Base-by-base conservation (phyloP, 805 yeast genomes). In the Teunomyces panamensis region DNA sequence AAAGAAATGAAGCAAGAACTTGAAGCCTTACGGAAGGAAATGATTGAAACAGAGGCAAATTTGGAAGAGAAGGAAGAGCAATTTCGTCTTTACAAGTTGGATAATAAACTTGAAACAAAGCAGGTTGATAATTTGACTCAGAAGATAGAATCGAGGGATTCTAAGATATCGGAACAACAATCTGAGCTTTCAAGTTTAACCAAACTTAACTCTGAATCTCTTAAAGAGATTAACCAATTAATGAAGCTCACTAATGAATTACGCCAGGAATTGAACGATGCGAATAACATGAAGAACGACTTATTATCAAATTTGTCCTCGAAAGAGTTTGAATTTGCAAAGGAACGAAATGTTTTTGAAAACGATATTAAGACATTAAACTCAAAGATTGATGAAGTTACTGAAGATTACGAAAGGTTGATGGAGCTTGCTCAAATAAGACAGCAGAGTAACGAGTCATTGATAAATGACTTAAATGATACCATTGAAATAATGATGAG, bases 281-380 rank as follows among this genome's bases (percentile, higher is more conserved):
- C 58, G 5, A 37, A 16, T n/a, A 51, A 54, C 4, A 74, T 82
- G 73, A 86, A 85, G 58, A 71, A 75, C 28, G 90, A 86, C 54
- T 64, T 88, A 17, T 62, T 84, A 10, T 87, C 84, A 14, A 86
- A 85, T 56, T 75, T 87, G 81, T 68, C 85, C 0, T 76, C 83
- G 29, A 78, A 85, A 52, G 90, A 86, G 54, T 59, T 59, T 9
- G 90, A 84, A 43, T 77, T 78, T 52, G 65, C 72, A 2, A 71
- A 70, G 32, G 91, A 86, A 54, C 67, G 85, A 1, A 72, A 74
- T 39, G 48, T 59, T 3, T 69, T 78, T 14, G 78, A 77, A 47
- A 68, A 71, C 8, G 84, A 85, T 49, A 71, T 82, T 44, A 78
- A 75, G 35, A 63, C 64, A 13, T 59, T 82, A 13, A 53, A 57